Evolutionary conservation across 108 stramenopile genomes (phyloP), one percentile per base, ranked within the genome.

Genomic region (Seminavis robusta): DNA sequence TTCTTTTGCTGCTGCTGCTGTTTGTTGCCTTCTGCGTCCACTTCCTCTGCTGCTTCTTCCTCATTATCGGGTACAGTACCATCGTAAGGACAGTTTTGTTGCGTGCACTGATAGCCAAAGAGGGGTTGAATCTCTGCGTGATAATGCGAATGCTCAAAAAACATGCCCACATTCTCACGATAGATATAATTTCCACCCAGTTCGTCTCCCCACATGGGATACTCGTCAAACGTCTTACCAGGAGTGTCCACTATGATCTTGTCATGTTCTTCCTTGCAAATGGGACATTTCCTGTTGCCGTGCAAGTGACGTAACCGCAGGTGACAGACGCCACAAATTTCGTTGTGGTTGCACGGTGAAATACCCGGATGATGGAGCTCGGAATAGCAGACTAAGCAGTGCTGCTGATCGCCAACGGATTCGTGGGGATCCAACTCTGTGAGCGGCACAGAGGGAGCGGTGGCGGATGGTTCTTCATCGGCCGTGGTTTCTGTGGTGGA

Each of bases 301-400:
- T 90, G 81, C 44, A 90, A 64, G 58, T 73, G 63, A 4, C 92
- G 77, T 41, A 88, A 47, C 21, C 87, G 63, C 42, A 94, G 54
- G 56, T 83, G 78, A 46, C 92, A 94, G 15, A 71, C 34, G 15
- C 73, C 80, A 67, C 92, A 94, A 52, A 94, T 69, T 37, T 87
- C 79, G 73, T 95, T 73, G 62, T 88, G 91, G 19, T 73, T 72
- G 64, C 91, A 92, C 17, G 91, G 87, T 25, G 65, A 44, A 27
- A 85, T 72, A 33, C 75, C 65, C 0, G 73, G 69, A 11, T 33
- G 16, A 20, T 36, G 61, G 45, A 92, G 56, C 52, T 71, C 69
- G 29, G 72, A 66, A 62, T 80, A 92, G 56, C 91, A 92, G 19
- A 92, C 65, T 30, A 92, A 65, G 47, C 91, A 92, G 45, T 77